phyloP scores from a whole-genome alignment of 2,329 filamentous ascomycete species.

The Apiospora phragmitis region DNA sequence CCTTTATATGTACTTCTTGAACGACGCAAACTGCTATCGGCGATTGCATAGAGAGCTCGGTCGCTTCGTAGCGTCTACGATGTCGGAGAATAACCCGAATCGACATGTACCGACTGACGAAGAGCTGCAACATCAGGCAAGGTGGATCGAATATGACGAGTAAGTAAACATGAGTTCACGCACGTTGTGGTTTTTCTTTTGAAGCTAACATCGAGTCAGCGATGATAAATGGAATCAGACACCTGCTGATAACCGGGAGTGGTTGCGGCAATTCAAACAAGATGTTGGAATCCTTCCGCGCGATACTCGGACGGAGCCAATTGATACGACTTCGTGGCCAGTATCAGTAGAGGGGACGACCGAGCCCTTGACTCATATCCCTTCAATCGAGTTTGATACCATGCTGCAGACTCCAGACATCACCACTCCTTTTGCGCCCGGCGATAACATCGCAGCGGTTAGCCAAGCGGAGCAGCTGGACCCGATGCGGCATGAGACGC shows the following conservation, averaged over 20 bases:
- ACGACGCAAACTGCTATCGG: slow-evolving; percentile 61
- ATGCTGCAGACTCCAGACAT: slow-evolving; percentile 42
- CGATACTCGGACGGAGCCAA: slow-evolving; percentile 35
- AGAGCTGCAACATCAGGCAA: slow-evolving; percentile 64
- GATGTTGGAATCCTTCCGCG: slow-evolving; percentile 51
- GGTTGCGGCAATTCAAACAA: slow-evolving; percentile 63
- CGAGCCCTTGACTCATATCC: slow-evolving; percentile 53
- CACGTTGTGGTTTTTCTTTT: neutral
- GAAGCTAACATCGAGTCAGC: slow-evolving; percentile 34
- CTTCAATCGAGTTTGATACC: neutral
- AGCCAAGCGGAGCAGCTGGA: slow-evolving; percentile 50
- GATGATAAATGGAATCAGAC: slow-evolving; percentile 67
- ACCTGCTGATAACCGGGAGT: slow-evolving; percentile 63
- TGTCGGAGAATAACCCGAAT: slow-evolving; percentile 62
- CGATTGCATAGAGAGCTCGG: slow-evolving; percentile 54
- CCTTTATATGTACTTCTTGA: slow-evolving; percentile 48
- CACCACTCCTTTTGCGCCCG: slow-evolving; percentile 35
- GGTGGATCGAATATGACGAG: slow-evolving; percentile 64
- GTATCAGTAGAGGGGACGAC: slow-evolving; percentile 52
- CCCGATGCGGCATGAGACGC: slow-evolving; percentile 43
- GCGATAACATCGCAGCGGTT: slow-evolving; percentile 39
- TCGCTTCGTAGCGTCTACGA: slow-evolving; percentile 52
- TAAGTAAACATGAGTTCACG: slow-evolving; percentile 37
- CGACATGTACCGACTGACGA: slow-evolving; percentile 59
- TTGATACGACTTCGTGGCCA: slow-evolving; percentile 41